Evolutionary conservation across 2,329 filamentous ascomycete genomes (phyloP).

Genomic region (Neoscytalidium dimidiatum): DNA sequence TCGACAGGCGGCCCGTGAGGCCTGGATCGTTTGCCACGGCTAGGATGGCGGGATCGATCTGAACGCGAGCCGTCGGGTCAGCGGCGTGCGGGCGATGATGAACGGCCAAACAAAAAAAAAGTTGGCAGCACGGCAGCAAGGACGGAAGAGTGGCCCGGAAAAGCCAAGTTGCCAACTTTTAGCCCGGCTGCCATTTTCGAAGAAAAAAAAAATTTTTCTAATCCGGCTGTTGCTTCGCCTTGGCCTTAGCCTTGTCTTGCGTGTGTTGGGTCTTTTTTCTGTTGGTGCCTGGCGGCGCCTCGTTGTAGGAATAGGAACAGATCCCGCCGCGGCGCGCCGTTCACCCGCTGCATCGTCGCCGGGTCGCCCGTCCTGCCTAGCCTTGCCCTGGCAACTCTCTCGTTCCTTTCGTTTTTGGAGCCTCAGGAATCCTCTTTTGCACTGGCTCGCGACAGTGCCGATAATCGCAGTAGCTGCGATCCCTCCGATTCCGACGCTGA

Average conservation of each 20-base stretch:
- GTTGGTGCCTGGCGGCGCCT: neutral
- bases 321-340: neutral
- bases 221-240: neutral
- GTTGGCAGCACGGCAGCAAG: neutral
- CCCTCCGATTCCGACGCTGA: neutral
- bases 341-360: neutral
- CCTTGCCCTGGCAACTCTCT: neutral
- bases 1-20: neutral
- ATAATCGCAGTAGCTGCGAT: neutral
- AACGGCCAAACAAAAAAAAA: neutral
- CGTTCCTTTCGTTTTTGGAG: neutral
- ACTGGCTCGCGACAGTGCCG: neutral
- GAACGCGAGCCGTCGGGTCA: neutral
- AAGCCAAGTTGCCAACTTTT: neutral
- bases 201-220: too few relatives aligned
- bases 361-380: neutral
- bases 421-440: too few relatives aligned
- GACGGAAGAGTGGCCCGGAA: neutral
- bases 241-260: neutral
- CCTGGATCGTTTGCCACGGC: neutral
- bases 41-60: neutral
- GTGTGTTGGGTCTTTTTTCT: neutral
- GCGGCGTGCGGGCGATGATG: neutral
- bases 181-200: neutral
- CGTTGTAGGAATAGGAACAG: neutral